Percentiles rank a stretch among this genome's conserved stretches.
Evolutionary conservation across 2,329 filamentous ascomycete species (phyloP).

Genomic region (Fulvia fulva): DNA sequence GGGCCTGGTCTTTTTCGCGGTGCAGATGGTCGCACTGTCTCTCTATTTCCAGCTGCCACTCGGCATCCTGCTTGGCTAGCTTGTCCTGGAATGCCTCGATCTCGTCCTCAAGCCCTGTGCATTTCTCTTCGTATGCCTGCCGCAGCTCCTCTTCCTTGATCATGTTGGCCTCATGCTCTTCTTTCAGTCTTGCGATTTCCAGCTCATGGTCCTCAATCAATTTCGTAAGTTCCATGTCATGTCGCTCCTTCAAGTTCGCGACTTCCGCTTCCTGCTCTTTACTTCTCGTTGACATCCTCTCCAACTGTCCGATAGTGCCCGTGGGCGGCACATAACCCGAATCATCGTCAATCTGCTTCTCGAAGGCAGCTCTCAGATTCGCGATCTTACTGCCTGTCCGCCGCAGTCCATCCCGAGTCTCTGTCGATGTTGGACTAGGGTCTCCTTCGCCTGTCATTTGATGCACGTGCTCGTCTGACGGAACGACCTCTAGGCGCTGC

Average conservation of each 20-base stretch:
- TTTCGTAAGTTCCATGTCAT: not conserved
- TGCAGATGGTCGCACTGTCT: not conserved
- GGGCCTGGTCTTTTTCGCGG: slow-evolving; percentile 12
- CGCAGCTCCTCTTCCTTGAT: slow-evolving; percentile 22
- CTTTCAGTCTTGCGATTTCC: slow-evolving; percentile 4
- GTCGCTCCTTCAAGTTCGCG: slow-evolving; percentile 12
- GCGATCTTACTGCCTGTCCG: slow-evolving; percentile 28
- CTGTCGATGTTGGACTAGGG: slow-evolving; percentile 7
- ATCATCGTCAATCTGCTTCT: slow-evolving; percentile 15
- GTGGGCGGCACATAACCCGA: not conserved
- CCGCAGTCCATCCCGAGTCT: slow-evolving; percentile 13
- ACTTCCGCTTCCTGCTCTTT: slow-evolving; percentile 19
- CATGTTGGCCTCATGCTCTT: slow-evolving; percentile 12
- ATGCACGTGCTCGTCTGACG: not conserved
- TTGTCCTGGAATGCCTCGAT: slow-evolving; percentile 11
- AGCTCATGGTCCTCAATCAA: not conserved
- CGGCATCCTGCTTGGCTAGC: slow-evolving; percentile 12
- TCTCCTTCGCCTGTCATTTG: not conserved
- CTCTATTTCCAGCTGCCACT: slow-evolving; percentile 15
- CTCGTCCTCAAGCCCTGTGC: slow-evolving; percentile 16
- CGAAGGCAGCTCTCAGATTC: slow-evolving; percentile 28
- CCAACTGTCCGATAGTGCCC: slow-evolving; percentile 6
- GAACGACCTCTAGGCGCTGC: not conserved
- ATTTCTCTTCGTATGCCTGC: slow-evolving; percentile 21
- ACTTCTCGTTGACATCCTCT: slow-evolving; percentile 12